These are phyloP conservation scores for Lyophyllum shimeji DNA, from an alignment of 768 basidiomycete genomes.

Conservation along the genomic window DNA sequence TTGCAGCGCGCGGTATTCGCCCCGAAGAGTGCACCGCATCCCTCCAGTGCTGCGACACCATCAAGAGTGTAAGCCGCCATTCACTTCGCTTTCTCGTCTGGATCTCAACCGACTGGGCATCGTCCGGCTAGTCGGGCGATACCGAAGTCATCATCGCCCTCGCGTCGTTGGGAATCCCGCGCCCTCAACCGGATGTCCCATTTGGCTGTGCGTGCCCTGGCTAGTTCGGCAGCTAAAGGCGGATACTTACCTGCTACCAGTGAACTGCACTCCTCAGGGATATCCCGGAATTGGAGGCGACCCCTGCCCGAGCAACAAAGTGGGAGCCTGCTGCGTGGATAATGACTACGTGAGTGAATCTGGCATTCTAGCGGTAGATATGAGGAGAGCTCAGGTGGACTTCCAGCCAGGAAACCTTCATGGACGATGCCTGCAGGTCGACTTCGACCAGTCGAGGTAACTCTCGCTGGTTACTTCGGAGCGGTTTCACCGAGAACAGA, in stretches of 20 bases:
- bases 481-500: no score
- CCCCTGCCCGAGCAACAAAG: neutral
- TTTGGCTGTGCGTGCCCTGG: neutral
- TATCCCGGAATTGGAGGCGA: neutral
- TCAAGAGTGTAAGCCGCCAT: conserved; percentile 17
- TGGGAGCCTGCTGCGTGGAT: neutral
- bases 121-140: neutral
- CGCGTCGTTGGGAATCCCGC: neutral
- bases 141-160: neutral
- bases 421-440: neutral
- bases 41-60: conserved; percentile 28
- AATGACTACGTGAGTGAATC: neutral
- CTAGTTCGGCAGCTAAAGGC: neutral
- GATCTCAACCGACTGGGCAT: neutral
- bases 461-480: no score
- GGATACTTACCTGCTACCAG: neutral
- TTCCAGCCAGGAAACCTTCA: neutral
- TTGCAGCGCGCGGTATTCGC: conserved; percentile 25
- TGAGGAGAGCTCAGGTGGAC: no score
- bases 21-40: conserved; percentile 26
- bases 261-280: neutral
- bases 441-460: neutral
- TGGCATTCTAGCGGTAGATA: no score
- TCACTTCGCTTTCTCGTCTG: neutral
- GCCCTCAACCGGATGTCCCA: neutral